Evolutionary conservation across 1,284 basidiomycete genomes (phyloP), one percentile per base, ranked within the genome.

Genomic region (Puccinia triticina): DNA sequence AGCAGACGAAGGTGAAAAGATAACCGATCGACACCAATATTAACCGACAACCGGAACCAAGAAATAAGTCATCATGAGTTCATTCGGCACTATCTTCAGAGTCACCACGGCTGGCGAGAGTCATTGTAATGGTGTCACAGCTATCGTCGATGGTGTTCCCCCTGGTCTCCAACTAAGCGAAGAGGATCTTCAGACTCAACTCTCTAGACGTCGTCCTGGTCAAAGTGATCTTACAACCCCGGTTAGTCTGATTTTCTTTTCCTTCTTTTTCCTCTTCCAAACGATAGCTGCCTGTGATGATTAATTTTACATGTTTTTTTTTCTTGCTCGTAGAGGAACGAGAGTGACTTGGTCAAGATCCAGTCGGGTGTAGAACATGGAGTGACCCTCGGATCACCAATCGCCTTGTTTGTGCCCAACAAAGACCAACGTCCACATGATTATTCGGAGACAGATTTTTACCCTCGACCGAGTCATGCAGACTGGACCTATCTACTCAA

Each of bases 401-500:
- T 99, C 85, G 95, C 92, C 8, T 91, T 99, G 71, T 90, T 98
- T 82, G 95, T 99, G 53, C 94, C 92, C 86, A 99, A 99, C 88
- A 95, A 98, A 88, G 97, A 99, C 88, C 97, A 99, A 87, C 91
- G 97, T 66, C 97, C 97, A 29, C 93, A 98, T 87, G 97, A 99
- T 88, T 99, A 99, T 89, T 93, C 95, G 85, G 80, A 82, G 59
- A 97, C 98, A 89, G 99, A 96, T 0, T 59, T 82, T 82, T 99
- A 95, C 89, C 97, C 97, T 57, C 92, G 97, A 43, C 97, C 97
- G 26, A 95, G 93, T 85, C 97, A 99, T 87, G 97, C 97, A 75
- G 97, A 99, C 88, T 98, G 93, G 88, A 99, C 97, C 46, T 99
- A 99, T 88, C 91, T 99, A 78, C 92, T 95, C 86, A 99, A 99